A percentile compares a stretch with the other conserved stretches of the same genome.
phyloP scores from a whole-genome alignment of 305 asterid species.

The Lippia alba region DNA sequence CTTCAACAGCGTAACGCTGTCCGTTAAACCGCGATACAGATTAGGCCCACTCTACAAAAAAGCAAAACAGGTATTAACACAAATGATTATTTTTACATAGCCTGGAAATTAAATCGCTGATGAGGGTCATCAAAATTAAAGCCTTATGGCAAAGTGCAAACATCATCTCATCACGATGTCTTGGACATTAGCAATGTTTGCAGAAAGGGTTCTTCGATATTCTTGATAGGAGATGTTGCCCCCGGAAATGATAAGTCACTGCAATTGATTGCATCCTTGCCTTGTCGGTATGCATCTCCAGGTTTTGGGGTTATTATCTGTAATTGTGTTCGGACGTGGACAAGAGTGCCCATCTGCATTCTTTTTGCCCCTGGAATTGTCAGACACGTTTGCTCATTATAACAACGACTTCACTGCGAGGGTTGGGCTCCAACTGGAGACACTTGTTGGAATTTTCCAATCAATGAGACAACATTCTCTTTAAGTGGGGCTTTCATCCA shows the following conservation, averaged over 20 bases:
- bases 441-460: constrained; percentile 35
- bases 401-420: constrained; percentile 29
- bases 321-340: constrained; percentile 29
- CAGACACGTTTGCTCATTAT: constrained; percentile 26
- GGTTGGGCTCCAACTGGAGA: constrained; percentile 45
- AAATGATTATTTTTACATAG: constrained; percentile 44
- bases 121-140: constrained; percentile 45
- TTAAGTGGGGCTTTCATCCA: constrained; percentile 39
- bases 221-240: constrained; percentile 31
- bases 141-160: too few relatives aligned
- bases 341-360: constrained; percentile 24
- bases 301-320: constrained; percentile 37
- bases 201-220: constrained; percentile 11
- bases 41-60: constrained; percentile 60
- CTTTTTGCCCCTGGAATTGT: constrained; percentile 28
- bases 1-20: constrained; percentile 61
- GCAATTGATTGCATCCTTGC: constrained; percentile 27
- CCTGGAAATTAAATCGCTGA: background rate
- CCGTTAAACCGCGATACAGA: constrained; percentile 54
- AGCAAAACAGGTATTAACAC: constrained; percentile 47
- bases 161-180: constrained; percentile 19
- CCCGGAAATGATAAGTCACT: constrained; percentile 33
- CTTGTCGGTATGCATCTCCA: constrained; percentile 29
- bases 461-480: constrained; percentile 42
- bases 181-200: constrained; percentile 29